These are phyloP conservation scores for Phytopythium sindhum DNA, from an alignment of 352 stramenopile genomes.

Conservation along the genomic window DNA sequence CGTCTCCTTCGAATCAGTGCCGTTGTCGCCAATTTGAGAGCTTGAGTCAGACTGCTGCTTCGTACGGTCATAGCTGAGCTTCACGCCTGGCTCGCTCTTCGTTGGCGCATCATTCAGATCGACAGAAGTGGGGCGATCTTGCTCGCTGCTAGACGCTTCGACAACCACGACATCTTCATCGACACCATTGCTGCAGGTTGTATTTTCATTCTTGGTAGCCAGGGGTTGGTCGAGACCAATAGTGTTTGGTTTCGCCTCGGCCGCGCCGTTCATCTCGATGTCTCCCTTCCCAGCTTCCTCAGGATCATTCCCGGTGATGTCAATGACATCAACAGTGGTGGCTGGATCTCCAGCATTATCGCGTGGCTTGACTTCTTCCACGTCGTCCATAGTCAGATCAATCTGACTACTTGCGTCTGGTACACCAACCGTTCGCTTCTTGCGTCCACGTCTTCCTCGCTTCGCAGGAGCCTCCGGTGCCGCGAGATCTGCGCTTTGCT, in stretches of 20 bases:
- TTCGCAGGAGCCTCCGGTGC: slow-evolving; percentile 20
- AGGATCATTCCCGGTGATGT: not conserved
- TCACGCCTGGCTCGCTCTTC: not conserved
- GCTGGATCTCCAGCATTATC: not conserved
- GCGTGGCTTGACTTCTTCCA: not conserved
- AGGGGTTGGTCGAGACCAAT: not conserved
- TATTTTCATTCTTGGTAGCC: not conserved
- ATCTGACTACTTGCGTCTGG: slow-evolving; percentile 17
- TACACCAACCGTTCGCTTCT: not conserved
- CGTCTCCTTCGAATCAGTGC: not conserved
- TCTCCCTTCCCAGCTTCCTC: not conserved
- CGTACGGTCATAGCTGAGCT: not conserved
- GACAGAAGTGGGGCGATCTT: not conserved
- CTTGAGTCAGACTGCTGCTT: not conserved
- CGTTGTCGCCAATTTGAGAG: not conserved
- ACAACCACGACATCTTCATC: not conserved
- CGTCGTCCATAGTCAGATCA: slow-evolving; percentile 24
- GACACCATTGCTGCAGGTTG: not conserved
- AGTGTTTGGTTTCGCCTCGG: not conserved
- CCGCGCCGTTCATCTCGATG: not conserved
- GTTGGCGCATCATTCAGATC: not conserved
- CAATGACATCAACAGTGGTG: not conserved
- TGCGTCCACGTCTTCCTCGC: slow-evolving; percentile 23
- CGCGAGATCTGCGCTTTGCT: slow-evolving; percentile 22
- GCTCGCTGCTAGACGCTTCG: not conserved